phyloP scores from a whole-genome alignment of 176 grass and related monocot species.

The Typha latifolia region DNA sequence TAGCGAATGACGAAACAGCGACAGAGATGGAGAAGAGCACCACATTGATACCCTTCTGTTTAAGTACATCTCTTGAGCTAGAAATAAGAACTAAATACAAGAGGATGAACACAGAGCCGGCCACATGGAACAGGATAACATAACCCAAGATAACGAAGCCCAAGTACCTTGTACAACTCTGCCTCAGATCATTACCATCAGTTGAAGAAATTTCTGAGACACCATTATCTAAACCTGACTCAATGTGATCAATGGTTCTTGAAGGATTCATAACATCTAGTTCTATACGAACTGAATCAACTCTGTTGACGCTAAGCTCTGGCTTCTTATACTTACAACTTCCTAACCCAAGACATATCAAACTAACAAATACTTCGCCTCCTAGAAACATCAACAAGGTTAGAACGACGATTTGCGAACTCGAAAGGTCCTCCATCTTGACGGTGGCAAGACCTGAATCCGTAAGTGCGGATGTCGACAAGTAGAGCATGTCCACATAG shows the following conservation, averaged over 20 bases:
- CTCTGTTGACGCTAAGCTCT: slow-evolving; percentile 5
- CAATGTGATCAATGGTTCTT: slow-evolving; percentile 1
- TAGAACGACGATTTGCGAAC: slow-evolving; percentile 40
- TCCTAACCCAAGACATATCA: slow-evolving; percentile 29
- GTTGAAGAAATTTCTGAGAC: neutral
- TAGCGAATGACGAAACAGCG: slow-evolving; percentile 44
- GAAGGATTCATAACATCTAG: slow-evolving; percentile 5
- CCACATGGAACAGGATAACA: slow-evolving; percentile 21
- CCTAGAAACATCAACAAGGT: slow-evolving; percentile 60
- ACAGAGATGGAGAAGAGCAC: slow-evolving; percentile 36
- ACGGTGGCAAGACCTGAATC: slow-evolving; percentile 59
- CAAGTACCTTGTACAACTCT: slow-evolving; percentile 20
- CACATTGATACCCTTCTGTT: slow-evolving; percentile 33
- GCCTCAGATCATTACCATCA: slow-evolving; percentile 1
- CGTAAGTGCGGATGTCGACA: slow-evolving; percentile 55
- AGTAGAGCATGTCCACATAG: slow-evolving; percentile 48
- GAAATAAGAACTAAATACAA: slow-evolving; percentile 33
- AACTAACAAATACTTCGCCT: slow-evolving; percentile 55
- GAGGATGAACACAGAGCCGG: slow-evolving; percentile 29
- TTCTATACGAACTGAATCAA: slow-evolving; percentile 6
- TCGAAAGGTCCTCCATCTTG: slow-evolving; percentile 68
- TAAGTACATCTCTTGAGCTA: slow-evolving; percentile 42
- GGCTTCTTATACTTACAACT: neutral
- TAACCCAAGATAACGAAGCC: slow-evolving; percentile 29
- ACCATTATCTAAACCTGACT: neutral